Conservation (phyloP, 345 rosid genomes). For the Bruguiera sexangula region DNA sequence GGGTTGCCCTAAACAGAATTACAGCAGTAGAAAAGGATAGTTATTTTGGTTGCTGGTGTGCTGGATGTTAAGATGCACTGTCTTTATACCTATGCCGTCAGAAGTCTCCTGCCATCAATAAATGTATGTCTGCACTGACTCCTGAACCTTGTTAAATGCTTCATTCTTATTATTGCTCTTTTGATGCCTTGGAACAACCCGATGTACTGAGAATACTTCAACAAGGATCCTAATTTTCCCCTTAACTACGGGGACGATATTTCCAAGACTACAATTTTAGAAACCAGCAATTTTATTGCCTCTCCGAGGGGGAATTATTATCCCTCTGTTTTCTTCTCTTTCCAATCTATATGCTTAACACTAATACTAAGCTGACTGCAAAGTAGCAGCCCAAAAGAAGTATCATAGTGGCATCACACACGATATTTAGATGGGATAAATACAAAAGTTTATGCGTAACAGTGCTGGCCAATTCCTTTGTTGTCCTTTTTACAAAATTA, state of each 20-base stretch:
- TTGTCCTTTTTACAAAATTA: slow-evolving; percentile 1
- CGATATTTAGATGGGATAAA: slow-evolving; percentile 1
- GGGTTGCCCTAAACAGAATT: background rate
- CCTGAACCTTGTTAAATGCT: slow-evolving; percentile 21
- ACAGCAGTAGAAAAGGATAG: background rate
- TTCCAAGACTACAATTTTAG: background rate
- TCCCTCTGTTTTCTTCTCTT: background rate
- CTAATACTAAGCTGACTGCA: background rate
- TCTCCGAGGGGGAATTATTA: background rate
- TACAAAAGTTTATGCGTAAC: background rate
- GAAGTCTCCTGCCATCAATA: slow-evolving; percentile 16
- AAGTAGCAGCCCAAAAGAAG: slow-evolving; percentile 3
- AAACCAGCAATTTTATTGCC: background rate
- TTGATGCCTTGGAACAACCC: slow-evolving; percentile 23
- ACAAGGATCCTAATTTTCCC: slow-evolving; percentile 9
- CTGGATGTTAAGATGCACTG: slow-evolving; percentile 3
- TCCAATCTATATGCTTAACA: background rate
- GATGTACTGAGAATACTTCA: background rate
- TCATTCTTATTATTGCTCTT: slow-evolving; percentile 30
- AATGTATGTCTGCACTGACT: background rate
- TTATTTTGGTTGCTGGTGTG: slow-evolving; percentile 1
- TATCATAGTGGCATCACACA: background rate
- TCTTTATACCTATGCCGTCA: background rate
- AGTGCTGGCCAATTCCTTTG: background rate
- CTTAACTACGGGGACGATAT: background rate